phyloP scores from a whole-genome alignment of 164 flowering plant species.

The Houttuynia cordata region DNA sequence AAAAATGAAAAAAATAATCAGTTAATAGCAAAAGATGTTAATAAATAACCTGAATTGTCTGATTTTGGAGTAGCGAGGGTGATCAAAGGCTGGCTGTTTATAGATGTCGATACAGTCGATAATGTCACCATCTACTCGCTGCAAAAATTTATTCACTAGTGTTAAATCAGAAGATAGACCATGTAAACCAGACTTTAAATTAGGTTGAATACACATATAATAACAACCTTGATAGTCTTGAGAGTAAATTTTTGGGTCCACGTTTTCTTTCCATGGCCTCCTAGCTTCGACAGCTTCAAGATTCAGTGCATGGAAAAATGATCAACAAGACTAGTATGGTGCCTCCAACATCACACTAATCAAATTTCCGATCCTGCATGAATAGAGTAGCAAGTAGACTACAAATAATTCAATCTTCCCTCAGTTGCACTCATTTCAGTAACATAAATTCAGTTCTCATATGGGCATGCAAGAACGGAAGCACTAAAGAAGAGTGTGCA shows the following conservation, averaged over 20 bases:
- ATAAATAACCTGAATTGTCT: constrained; percentile 5
- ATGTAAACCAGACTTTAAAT: neutral
- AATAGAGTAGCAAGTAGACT: too few species aligned
- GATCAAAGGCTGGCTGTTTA: constrained; percentile 6
- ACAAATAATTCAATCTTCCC: too few species aligned
- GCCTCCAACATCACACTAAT: too few species aligned
- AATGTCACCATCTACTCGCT: constrained; percentile 3
- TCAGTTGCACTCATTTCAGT: too few species aligned
- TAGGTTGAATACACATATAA: neutral
- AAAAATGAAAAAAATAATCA: too few species aligned
- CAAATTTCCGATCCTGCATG: neutral
- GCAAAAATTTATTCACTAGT: neutral
- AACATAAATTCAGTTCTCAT: too few species aligned
- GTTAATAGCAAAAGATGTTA: neutral
- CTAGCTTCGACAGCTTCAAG: neutral
- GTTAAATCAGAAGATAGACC: neutral
- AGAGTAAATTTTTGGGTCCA: neutral
- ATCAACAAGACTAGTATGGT: neutral
- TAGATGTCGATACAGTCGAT: constrained; percentile 7
- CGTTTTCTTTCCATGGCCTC: neutral
- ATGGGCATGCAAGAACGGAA: too few species aligned
- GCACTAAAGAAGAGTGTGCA: too few species aligned
- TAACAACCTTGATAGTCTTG: constrained; percentile 1
- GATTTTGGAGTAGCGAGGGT: constrained; percentile 4
- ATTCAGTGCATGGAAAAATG: neutral